Base-by-base conservation (phyloP, 2,329 filamentous ascomycete species). In the Tolypocladium guangdongense region DNA sequence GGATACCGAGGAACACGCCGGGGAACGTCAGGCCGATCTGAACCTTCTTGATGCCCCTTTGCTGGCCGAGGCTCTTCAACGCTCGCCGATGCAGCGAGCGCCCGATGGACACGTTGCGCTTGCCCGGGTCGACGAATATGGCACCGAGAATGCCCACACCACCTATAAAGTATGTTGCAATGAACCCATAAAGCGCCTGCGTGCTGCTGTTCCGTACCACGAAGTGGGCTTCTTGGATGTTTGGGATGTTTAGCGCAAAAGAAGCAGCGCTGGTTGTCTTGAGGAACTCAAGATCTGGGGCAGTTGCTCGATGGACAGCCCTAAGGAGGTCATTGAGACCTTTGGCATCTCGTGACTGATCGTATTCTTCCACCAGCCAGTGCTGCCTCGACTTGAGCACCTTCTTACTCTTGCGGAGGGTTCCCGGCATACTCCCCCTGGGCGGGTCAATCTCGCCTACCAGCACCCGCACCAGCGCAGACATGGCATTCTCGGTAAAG, bases 191-290 rank as follows among this genome's bases (percentile, higher is more conserved):
- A 0, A 97, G 72, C 0, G 88, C 88, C 57, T 90, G 86, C 0
- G 91, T 97, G 67, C 88, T 95, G 71, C 88, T 95, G 66, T 96
- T 97, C 22, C 91, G 82, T 35, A 97, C 91, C 10, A 96, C 90
- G 64, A 92, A 95, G 67, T 97, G 91, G 0, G 84, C 76, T 68
- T 96, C 90, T 53, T 88, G 82, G 32, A 95, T 78, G 47, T 84
- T 80, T 1, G 81, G 74, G 60, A 84, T 83, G 58, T 78, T 81
- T 2, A 96, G 73, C 54, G 90, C 80, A 65, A 97, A 95, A 0
- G 87, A 87, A 48, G 80, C 80, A 1, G 89, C 84, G 1, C 78
- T 84, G 4, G 87, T 83, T 37, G 83, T 81, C 33, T 80, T 77
- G 7, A 95, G 71, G 63, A 90, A 89, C 24, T 81, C 81, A 46